Evolutionary conservation across 805 yeast species (phyloP).

Genomic region (Yarrowia sp.): DNA sequence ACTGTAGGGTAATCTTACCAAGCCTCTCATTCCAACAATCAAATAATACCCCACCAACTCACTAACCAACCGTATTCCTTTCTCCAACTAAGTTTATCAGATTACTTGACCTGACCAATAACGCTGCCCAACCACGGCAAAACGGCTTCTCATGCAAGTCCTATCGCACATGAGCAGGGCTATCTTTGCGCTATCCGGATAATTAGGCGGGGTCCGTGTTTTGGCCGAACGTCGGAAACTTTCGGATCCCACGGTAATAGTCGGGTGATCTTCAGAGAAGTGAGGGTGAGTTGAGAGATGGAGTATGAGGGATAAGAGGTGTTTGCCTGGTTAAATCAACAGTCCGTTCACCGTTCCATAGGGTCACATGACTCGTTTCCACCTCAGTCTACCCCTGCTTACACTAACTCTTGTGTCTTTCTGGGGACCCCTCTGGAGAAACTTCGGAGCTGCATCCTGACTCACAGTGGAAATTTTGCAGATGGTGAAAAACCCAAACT

Average conservation of each 20-base stretch:
- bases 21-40: neutral
- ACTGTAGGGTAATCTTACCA: no score
- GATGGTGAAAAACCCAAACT: constrained; percentile 22
- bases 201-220: constrained; percentile 16
- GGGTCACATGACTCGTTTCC: no score
- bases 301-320: neutral
- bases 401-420: no score
- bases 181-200: constrained; percentile 18
- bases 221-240: constrained; percentile 25
- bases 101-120: neutral
- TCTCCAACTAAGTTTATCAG: constrained; percentile 13
- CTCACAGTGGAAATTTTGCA: constrained; percentile 14
- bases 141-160: no score
- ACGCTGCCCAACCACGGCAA: constrained; percentile 17
- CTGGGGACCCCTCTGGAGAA: constrained; percentile 32
- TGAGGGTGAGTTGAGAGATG: neutral
- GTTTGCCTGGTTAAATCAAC: no score
- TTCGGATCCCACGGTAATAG: constrained; percentile 20
- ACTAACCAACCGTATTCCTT: no score
- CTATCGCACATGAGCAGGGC: neutral
- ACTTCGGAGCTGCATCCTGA: constrained; percentile 39
- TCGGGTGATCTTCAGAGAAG: neutral
- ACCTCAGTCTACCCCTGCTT: no score
- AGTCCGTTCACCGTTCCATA: no score
- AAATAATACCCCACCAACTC: no score